Evolutionary conservation across 371 early-diverging fungal species (phyloP), one percentile per base, ranked within the genome.

Genomic region (Mucor irregularis): DNA sequence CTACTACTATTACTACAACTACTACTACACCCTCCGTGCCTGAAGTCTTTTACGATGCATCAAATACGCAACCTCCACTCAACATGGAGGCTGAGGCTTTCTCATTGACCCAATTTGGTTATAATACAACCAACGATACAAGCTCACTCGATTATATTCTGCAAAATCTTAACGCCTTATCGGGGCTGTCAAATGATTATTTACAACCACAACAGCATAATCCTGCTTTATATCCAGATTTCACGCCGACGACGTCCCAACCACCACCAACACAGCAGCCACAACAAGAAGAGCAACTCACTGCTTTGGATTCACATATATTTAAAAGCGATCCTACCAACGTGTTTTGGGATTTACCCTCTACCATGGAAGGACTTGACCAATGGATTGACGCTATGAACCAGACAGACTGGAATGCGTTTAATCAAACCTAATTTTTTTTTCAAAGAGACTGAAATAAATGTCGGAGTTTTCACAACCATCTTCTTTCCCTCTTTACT

Each of bases 31-130:
- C 22, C 14, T 10, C 16, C 50, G n/a, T 35, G 53, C 0, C 51
- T 47, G 25, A 14, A 33, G 11, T 40, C 45, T 3, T 25, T 45
- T 3, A 37, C 2, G 13, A 24, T 42, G 49, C 54, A 4, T 61
- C 68, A 1, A 54, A 61, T 0, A 56, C 64, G 28, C 64, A 64
- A 34, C 68, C 68, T 17, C 64, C 69, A 26, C 61, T 57, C 22
- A 42, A n/a, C n/a, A n/a, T n/a, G n/a, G 62, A 58, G 56, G 53
- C 62, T 9, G 78, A 77, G 53, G 75, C 71, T 8, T 78, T 78
- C 21, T 71, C 69, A 40, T 35, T 78, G 28, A 68, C 69, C 35
- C 78, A 78, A 26, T 78, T 78, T 49, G 75, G 74, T 21, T 68
- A 62, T 50, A 66, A 65, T 25, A 47, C 49, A 10, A 48, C 65